These are phyloP conservation scores for Heterobasidion annosum DNA, from an alignment of 1,284 basidiomycete species.

Conservation along the genomic window DNA sequence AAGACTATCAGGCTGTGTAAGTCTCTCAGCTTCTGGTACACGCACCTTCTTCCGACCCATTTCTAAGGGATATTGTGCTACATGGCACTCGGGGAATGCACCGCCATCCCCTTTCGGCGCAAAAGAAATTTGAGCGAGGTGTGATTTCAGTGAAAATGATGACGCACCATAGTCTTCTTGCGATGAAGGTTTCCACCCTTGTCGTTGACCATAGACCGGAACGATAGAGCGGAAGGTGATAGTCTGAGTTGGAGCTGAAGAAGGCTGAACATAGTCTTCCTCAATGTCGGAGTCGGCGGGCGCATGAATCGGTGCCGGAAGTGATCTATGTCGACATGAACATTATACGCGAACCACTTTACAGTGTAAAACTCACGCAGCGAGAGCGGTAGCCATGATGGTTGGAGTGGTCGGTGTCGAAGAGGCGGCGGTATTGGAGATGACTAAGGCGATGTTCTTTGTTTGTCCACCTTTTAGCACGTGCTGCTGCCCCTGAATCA, in stretches of 20 bases:
- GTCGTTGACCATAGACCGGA: constrained; percentile 80
- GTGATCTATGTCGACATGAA: constrained; percentile 18
- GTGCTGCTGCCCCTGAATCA: too few relatives aligned
- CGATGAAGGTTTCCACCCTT: constrained; percentile 79
- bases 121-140: constrained; percentile 4
- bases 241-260: constrained; percentile 24
- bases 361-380: constrained; percentile 21
- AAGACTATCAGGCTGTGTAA: constrained; percentile 2
- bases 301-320: constrained; percentile 60
- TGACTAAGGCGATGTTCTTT: too few relatives aligned
- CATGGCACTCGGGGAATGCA: constrained; percentile 94
- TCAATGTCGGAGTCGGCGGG: constrained; percentile 52
- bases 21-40: background rate
- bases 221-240: constrained; percentile 45
- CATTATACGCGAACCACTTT: constrained; percentile 21
- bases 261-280: constrained; percentile 22
- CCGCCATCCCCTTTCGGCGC: constrained; percentile 74
- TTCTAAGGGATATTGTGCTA: constrained; percentile 94
- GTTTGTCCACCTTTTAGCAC: too few relatives aligned
- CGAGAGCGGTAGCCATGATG: constrained; percentile 26
- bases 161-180: constrained; percentile 76
- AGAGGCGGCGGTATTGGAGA: too few relatives aligned
- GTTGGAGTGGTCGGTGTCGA: background rate
- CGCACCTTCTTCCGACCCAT: constrained; percentile 91
- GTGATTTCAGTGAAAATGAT: background rate